Evolutionary conservation across 2,329 filamentous ascomycete species (phyloP).

Genomic region (Conoideocrella luteorostrata): DNA sequence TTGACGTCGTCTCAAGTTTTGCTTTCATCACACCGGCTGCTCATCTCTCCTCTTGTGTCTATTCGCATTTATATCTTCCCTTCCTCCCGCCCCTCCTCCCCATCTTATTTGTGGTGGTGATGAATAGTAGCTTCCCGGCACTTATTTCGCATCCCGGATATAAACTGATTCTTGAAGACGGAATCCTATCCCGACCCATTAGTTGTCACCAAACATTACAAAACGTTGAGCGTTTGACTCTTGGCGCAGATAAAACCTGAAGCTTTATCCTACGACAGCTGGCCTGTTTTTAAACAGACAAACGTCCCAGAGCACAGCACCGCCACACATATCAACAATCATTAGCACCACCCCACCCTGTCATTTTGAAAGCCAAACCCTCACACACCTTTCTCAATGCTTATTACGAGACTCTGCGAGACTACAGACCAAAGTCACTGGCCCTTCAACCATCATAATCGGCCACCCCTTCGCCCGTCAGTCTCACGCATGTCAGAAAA

Average conservation of each 20-base stretch:
- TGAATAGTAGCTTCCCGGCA: not conserved
- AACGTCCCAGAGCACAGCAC: not conserved
- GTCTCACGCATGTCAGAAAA: slow-evolving; percentile 52
- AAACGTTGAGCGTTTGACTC: not conserved
- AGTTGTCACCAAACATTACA: not conserved
- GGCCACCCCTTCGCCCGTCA: slow-evolving; percentile 36
- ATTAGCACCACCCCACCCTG: not conserved
- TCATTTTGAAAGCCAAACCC: not conserved
- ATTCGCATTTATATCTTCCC: not conserved
- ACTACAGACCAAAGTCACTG: slow-evolving; percentile 46
- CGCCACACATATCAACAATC: too few relatives aligned
- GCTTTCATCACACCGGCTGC: not conserved
- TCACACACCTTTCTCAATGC: slow-evolving; percentile 7
- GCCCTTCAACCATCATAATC: slow-evolving; percentile 47
- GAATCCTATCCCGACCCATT: not conserved
- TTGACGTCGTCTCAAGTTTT: not conserved
- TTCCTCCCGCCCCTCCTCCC: not conserved
- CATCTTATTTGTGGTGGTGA: too few relatives aligned
- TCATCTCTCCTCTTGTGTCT: not conserved
- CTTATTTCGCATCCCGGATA: not conserved
- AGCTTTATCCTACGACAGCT: not conserved
- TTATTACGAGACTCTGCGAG: slow-evolving; percentile 7
- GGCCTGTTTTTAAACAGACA: not conserved
- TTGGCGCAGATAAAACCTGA: not conserved
- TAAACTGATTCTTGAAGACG: not conserved